Evolutionary conservation across 345 rosid species (phyloP).

Genomic region (Bretschneidera sinensis): DNA sequence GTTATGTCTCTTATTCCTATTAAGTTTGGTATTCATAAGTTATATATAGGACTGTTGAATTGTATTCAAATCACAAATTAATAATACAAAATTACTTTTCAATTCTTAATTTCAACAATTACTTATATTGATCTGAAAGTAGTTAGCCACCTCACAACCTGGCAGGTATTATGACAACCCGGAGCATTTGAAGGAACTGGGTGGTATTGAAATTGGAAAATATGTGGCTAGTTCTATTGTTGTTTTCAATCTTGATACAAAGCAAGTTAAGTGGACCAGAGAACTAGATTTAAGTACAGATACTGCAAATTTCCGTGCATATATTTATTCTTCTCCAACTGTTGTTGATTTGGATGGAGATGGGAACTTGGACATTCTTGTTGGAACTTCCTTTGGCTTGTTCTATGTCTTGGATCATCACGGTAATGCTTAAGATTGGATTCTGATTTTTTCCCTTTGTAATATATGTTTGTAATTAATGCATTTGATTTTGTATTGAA

Average conservation of each 20-base stretch:
- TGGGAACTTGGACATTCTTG: constrained; percentile 95
- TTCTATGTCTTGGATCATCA: constrained; percentile 95
- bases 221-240: constrained; percentile 87
- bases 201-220: constrained; percentile 78
- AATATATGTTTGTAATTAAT: not conserved
- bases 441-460: constrained; percentile 2
- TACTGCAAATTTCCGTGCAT: constrained; percentile 63
- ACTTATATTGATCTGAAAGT: constrained; percentile 12
- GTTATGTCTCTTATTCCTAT: no score
- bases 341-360: constrained; percentile 99
- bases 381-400: constrained; percentile 94
- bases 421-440: constrained; percentile 43
- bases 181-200: constrained; percentile 86
- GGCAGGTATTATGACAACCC: constrained; percentile 91
- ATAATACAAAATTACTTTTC: no score
- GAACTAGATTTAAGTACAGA: constrained; percentile 87
- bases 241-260: constrained; percentile 93
- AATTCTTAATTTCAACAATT: no score
- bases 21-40: no score
- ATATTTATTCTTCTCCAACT: constrained; percentile 89
- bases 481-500: constrained; percentile 4
- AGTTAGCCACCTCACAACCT: not conserved
- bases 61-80: no score
- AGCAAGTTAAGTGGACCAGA: constrained; percentile 91
- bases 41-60: no score